phyloP scores from a whole-genome alignment of 2,329 filamentous ascomycete species.

The Pyrenochaeta sp. region DNA sequence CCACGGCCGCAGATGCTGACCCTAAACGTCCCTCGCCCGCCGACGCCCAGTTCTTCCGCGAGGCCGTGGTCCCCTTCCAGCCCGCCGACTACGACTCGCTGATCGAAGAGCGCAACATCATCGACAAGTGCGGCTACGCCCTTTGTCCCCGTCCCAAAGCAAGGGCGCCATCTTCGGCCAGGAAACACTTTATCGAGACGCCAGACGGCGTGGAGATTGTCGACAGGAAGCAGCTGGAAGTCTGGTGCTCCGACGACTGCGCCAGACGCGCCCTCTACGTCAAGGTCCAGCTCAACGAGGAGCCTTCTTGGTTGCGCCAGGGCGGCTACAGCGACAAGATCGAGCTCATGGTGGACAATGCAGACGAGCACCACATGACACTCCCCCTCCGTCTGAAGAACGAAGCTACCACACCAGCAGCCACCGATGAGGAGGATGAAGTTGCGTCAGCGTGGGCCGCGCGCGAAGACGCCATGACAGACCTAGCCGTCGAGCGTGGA shows the following conservation, averaged over 20 bases:
- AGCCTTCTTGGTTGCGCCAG: constrained; percentile 82
- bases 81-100: constrained; percentile 89
- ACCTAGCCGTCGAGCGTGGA: constrained; percentile 55
- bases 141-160: constrained; percentile 74
- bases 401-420: constrained; percentile 6
- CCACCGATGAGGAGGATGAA: constrained; percentile 42
- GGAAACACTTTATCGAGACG: constrained; percentile 72
- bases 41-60: constrained; percentile 72
- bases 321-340: constrained; percentile 53
- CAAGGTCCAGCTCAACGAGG: constrained; percentile 85
- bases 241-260: constrained; percentile 86
- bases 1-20: constrained; percentile 60
- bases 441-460: constrained; percentile 43
- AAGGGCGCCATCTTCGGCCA: constrained; percentile 56
- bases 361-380: constrained; percentile 30
- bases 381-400: constrained; percentile 42
- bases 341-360: constrained; percentile 49
- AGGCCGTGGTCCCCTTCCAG: constrained; percentile 75
- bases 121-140: constrained; percentile 81
- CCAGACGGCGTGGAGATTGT: constrained; percentile 69
- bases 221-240: constrained; percentile 74
- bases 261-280: constrained; percentile 82
- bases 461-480: constrained; percentile 42
- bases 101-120: constrained; percentile 86
- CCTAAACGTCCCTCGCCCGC: constrained; percentile 60